Evolutionary conservation across 2,329 filamentous ascomycete species (phyloP).

Genomic region (Alternaria longipes): DNA sequence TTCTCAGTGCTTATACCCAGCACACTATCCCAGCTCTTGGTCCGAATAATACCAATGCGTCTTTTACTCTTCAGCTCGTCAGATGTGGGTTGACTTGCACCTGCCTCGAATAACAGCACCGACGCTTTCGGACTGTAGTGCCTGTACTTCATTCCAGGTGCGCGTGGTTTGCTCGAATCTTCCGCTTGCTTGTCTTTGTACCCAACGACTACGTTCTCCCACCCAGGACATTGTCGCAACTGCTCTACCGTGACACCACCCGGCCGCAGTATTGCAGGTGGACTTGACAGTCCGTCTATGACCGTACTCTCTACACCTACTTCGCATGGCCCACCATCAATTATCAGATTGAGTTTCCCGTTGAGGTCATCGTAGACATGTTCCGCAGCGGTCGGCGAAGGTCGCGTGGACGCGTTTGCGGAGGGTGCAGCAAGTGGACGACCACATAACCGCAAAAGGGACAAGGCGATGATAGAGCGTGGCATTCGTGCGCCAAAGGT

Average conservation of each 20-base stretch:
- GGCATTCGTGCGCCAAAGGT: constrained; percentile 95
- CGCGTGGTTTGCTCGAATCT: constrained; percentile 71
- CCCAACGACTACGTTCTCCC: constrained; percentile 78
- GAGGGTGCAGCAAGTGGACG: constrained; percentile 89
- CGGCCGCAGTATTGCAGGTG: constrained; percentile 83
- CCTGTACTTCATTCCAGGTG: constrained; percentile 98
- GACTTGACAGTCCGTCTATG: constrained; percentile 84
- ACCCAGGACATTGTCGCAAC: constrained; percentile 76
- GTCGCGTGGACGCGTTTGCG: constrained; percentile 92
- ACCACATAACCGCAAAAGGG: constrained; percentile 81
- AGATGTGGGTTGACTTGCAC: constrained; percentile 42
- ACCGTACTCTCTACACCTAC: constrained; percentile 98
- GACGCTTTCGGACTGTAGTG: constrained; percentile 93
- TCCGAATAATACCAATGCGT: constrained; percentile 54
- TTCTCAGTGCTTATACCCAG: constrained; percentile 26
- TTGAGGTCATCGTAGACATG: constrained; percentile 88
- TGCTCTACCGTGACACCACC: constrained; percentile 88
- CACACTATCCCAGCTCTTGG: constrained; percentile 36
- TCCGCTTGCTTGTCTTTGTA: constrained; percentile 79
- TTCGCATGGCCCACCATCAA: constrained; percentile 85
- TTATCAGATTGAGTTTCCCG: constrained; percentile 82
- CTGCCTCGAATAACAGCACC: constrained; percentile 81
- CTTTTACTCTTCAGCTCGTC: constrained; percentile 42
- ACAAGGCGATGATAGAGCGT: constrained; percentile 80
- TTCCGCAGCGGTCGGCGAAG: constrained; percentile 87